Conservation (phyloP, 495 filamentous ascomycete species). For the Penicillium silybi region DNA sequence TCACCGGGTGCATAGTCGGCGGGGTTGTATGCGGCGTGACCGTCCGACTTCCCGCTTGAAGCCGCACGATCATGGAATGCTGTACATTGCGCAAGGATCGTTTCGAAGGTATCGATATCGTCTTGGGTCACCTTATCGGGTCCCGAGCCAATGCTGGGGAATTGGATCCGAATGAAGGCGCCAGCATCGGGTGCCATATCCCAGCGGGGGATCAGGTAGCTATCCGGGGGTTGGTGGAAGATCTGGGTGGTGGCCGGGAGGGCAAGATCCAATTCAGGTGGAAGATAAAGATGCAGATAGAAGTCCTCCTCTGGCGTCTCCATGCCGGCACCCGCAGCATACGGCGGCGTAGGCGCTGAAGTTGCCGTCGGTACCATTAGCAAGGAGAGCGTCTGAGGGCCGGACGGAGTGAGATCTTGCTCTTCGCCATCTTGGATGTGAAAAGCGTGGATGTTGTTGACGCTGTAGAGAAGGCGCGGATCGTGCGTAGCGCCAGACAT, state of each 20-base stretch:
- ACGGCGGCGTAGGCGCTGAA: conserved; percentile 59
- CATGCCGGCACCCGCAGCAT: conserved; percentile 32
- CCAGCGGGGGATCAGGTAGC: conserved; percentile 91
- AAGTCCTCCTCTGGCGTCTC: conserved; percentile 75
- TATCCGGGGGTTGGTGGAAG: conserved; percentile 83
- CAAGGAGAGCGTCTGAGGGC: conserved; percentile 82
- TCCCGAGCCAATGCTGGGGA: conserved; percentile 65
- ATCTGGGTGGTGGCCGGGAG: conserved; percentile 91
- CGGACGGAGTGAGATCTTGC: conserved; percentile 73
- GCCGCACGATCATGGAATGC: conserved; percentile 82
- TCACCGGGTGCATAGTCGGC: conserved; percentile 74
- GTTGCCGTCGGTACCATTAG: conserved; percentile 90
- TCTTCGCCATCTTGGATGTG: conserved; percentile 87
- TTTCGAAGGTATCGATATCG: conserved; percentile 94
- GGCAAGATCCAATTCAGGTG: conserved; percentile 88
- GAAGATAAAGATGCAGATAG: conserved; percentile 88
- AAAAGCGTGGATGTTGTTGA: conserved; percentile 79
- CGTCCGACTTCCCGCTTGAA: conserved; percentile 36
- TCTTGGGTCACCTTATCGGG: conserved; percentile 71
- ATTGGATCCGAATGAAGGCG: conserved; percentile 87
- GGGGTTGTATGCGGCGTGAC: conserved; percentile 65
- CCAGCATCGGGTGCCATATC: conserved; percentile 81
- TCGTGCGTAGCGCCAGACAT: conserved; percentile 44
- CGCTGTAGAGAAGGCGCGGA: conserved; percentile 76
- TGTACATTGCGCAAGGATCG: conserved; percentile 91